These are phyloP conservation scores for Cytospora piceicola DNA, from an alignment of 2,329 filamentous ascomycete species.

Conservation along the genomic window DNA sequence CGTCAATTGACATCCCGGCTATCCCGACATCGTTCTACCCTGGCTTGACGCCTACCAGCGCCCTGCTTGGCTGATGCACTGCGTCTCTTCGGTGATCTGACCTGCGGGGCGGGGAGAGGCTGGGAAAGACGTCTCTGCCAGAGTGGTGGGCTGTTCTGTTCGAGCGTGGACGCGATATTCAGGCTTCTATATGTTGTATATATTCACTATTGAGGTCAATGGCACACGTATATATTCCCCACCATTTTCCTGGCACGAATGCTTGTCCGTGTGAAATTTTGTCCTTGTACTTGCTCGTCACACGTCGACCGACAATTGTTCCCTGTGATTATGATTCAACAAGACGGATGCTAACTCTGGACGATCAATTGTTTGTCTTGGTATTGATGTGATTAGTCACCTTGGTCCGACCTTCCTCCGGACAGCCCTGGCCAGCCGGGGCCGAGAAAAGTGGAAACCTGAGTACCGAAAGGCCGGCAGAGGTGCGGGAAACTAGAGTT, in stretches of 20 bases:
- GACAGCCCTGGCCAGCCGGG: neutral
- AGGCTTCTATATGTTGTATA: neutral
- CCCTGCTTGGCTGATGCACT: neutral
- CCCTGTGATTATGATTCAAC: neutral
- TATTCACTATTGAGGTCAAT: neutral
- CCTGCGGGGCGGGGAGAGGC: neutral
- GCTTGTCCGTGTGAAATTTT: neutral
- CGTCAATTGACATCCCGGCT: slow-evolving; percentile 23
- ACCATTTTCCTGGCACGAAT: neutral
- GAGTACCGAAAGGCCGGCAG: no score
- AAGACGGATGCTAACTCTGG: neutral
- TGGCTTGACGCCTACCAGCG: slow-evolving; percentile 22
- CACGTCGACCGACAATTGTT: neutral
- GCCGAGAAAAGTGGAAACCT: neutral
- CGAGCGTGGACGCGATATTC: neutral
- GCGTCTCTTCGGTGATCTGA: neutral
- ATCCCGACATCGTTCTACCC: slow-evolving; percentile 28
- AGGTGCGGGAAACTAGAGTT: neutral
- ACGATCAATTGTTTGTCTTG: neutral
- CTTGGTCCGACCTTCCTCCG: neutral
- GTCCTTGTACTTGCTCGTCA: neutral
- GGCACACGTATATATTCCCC: neutral
- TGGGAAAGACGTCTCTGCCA: neutral
- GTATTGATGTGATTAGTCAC: neutral
- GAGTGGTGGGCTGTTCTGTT: neutral